phyloP scores from a whole-genome alignment of 192 early-diverging fungal species.

The Podila epicladia region DNA sequence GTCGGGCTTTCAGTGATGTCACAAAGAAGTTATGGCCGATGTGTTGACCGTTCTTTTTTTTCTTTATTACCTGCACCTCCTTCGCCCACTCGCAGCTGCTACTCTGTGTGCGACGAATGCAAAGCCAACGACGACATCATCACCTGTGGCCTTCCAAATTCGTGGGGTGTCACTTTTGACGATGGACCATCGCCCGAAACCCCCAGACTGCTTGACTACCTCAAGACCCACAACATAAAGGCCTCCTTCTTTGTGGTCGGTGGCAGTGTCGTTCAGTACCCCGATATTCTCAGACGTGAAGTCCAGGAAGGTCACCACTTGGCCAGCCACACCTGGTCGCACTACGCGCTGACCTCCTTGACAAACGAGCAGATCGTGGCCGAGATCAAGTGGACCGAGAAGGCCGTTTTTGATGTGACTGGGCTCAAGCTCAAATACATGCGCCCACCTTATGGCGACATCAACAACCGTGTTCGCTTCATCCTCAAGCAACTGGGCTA shows the following conservation, averaged over 20 bases:
- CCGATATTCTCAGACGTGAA: constrained; percentile 45
- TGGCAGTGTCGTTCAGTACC: constrained; percentile 46
- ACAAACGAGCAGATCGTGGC: constrained; percentile 72
- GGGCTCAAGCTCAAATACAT: constrained; percentile 61
- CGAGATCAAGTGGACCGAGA: constrained; percentile 67
- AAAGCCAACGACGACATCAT: constrained; percentile 28
- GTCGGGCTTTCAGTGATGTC: background rate
- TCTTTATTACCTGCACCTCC: background rate
- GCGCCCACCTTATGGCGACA: constrained; percentile 69
- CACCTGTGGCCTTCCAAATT: constrained; percentile 41
- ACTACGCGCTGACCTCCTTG: constrained; percentile 59
- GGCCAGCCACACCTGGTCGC: constrained; percentile 72
- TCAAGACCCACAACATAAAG: constrained; percentile 44
- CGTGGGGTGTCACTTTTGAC: constrained; percentile 64
- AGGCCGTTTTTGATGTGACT: constrained; percentile 56
- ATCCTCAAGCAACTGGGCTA: constrained; percentile 68
- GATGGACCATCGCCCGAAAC: constrained; percentile 58
- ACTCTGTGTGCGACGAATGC: constrained; percentile 9
- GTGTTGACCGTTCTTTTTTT: constrained; percentile 63
- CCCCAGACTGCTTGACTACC: constrained; percentile 52
- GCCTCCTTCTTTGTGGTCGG: constrained; percentile 62
- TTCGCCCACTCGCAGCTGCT: constrained; percentile 11
- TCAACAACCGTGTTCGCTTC: constrained; percentile 75
- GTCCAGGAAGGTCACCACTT: constrained; percentile 48
- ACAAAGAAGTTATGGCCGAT: constrained; percentile 60